Percentiles rank a stretch among this genome's conserved stretches.
phyloP scores from a whole-genome alignment of 2,329 filamentous ascomycete species.

The Incumbomyces delicatus region DNA sequence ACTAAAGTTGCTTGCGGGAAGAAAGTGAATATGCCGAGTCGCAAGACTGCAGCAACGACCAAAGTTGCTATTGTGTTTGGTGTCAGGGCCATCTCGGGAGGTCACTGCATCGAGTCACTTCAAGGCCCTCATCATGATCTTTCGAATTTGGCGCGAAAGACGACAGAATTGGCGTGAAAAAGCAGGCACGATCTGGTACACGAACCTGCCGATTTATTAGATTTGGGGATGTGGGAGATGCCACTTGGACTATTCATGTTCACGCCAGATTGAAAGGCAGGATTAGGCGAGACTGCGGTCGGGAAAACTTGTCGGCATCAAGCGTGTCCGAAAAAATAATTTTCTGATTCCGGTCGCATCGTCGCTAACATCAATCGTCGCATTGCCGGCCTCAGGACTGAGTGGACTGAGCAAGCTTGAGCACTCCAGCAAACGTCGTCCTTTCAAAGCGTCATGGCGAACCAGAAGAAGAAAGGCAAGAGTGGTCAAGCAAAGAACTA shows the following conservation, averaged over 20 bases:
- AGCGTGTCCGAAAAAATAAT: neutral
- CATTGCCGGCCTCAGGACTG: neutral
- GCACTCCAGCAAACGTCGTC: too few relatives aligned
- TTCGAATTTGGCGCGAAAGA: neutral
- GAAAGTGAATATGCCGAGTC: conserved; percentile 66
- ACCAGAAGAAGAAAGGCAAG: conserved; percentile 84
- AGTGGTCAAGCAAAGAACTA: conserved; percentile 95
- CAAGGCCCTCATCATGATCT: conserved; percentile 2
- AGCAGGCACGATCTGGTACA: too few relatives aligned
- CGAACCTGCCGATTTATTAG: too few relatives aligned
- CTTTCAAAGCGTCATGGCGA: conserved; percentile 56
- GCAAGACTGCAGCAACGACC: conserved; percentile 63
- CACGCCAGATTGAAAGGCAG: too few relatives aligned
- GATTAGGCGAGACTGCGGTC: neutral
- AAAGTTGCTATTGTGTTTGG: conserved; percentile 60
- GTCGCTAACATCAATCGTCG: neutral
- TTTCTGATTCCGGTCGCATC: neutral
- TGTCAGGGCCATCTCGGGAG: conserved; percentile 40
- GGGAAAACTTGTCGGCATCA: neutral
- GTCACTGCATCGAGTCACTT: conserved; percentile 9
- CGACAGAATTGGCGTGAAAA: too few relatives aligned
- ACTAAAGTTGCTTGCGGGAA: conserved; percentile 79
- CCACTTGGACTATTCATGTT: too few relatives aligned
- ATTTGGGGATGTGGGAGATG: too few relatives aligned
- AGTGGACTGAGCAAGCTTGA: too few relatives aligned